These are phyloP conservation scores for Phytomonas sp. DNA, from an alignment of 208 protist genomes.

Conservation along the genomic window DNA sequence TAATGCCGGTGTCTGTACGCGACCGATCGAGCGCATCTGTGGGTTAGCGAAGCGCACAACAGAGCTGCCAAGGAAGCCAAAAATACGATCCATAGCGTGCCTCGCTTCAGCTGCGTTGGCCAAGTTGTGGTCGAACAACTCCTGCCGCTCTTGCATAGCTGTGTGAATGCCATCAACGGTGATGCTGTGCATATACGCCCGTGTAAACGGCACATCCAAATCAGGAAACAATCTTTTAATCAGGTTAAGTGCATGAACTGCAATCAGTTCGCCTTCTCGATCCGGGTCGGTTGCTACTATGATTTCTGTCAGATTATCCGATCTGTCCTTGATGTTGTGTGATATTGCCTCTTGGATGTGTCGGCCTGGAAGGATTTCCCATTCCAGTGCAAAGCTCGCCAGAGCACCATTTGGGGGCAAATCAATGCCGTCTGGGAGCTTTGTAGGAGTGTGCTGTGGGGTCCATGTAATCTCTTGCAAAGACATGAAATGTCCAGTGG, in stretches of 20 bases:
- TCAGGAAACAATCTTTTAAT: conserved; percentile 73
- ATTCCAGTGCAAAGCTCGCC: conserved; percentile 59
- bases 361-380: conserved; percentile 65
- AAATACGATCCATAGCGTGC: conserved; percentile 88
- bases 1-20: conserved; percentile 86
- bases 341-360: conserved; percentile 75
- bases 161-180: conserved; percentile 73
- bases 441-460: conserved; percentile 17
- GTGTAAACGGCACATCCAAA: conserved; percentile 68
- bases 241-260: conserved; percentile 73
- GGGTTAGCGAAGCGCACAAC: conserved; percentile 82
- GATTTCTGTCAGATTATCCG: conserved; percentile 76
- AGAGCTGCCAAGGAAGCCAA: conserved; percentile 88
- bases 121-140: conserved; percentile 74
- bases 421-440: conserved; percentile 10
- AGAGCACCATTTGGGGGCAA: conserved; percentile 59
- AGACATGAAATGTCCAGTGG: conserved; percentile 83
- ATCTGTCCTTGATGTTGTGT: conserved; percentile 72
- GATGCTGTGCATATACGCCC: conserved; percentile 91
- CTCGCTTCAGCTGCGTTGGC: conserved; percentile 82
- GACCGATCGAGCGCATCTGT: conserved; percentile 85
- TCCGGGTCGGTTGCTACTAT: conserved; percentile 89
- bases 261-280: conserved; percentile 88
- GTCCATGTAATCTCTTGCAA: conserved; percentile 70
- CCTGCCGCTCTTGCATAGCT: conserved; percentile 62